These are phyloP conservation scores for Discostella stelligeroides DNA, from an alignment of 108 stramenopile genomes.

Conservation along the genomic window DNA sequence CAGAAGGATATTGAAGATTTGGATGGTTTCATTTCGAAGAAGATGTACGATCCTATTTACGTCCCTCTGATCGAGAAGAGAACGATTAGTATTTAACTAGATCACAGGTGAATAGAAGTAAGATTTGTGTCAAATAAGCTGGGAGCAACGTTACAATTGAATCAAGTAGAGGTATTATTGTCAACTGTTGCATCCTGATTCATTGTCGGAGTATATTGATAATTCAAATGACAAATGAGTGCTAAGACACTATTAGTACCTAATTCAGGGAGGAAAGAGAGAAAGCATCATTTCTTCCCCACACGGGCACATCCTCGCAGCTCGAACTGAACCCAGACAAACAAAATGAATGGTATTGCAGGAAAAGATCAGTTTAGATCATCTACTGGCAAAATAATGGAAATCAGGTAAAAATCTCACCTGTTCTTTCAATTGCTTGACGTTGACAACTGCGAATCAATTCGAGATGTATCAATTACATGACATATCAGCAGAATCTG, in stretches of 20 bases:
- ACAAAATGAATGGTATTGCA: not conserved
- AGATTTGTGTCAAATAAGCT: too few relatives aligned
- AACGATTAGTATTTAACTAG: slow-evolving; percentile 46
- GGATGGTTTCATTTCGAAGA: slow-evolving; percentile 65
- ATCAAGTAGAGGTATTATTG: too few relatives aligned
- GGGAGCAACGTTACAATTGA: too few relatives aligned
- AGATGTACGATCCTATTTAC: slow-evolving; percentile 91
- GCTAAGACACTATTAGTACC: too few relatives aligned
- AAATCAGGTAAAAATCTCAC: not conserved
- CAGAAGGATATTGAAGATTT: slow-evolving; percentile 64
- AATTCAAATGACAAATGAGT: too few relatives aligned
- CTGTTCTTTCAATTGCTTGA: slow-evolving; percentile 57
- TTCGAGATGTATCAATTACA: not conserved
- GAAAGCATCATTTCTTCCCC: slow-evolving; percentile 1
- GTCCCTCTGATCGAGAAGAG: slow-evolving; percentile 86
- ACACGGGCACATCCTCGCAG: slow-evolving; percentile 59
- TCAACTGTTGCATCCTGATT: too few relatives aligned
- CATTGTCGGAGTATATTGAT: too few relatives aligned
- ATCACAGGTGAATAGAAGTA: not conserved
- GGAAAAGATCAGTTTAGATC: not conserved
- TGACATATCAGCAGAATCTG: not conserved
- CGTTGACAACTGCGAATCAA: slow-evolving; percentile 62
- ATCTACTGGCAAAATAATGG: not conserved
- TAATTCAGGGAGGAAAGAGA: too few relatives aligned
- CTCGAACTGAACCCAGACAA: slow-evolving; percentile 43